Evolutionary conservation across 208 protist species (phyloP), one percentile per base, ranked within the genome.

Genomic region (Naegleria gruberi): DNA sequence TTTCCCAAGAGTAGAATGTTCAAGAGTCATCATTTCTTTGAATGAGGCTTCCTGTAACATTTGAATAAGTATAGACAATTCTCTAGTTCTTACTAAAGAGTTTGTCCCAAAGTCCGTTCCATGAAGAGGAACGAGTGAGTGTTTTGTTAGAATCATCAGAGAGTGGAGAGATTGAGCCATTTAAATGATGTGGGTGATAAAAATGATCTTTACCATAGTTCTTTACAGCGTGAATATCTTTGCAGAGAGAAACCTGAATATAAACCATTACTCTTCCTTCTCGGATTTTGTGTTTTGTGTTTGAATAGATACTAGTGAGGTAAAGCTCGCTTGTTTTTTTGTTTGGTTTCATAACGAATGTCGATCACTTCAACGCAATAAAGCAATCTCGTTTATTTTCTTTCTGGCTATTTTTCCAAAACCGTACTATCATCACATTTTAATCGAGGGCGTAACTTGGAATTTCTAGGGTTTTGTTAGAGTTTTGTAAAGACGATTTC

Each of bases 151-250:
- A n/a, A 26, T 77, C 30, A 37, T 77, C 30, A 37, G n/a, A 26
- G 0, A 37, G 34, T 30, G 65, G 10, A n/a, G 30, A 77, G 46
- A 17, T 51, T 4, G 12, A 51, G 26, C 30, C 65, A 77, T 37
- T 77, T 37, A 37, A 77, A 77, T 77, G 65, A n/a, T 77, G 65
- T 77, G 65, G 65, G 65, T 77, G 65, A 77, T 77, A 77, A 77
- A 37, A 77, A 8, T 37, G n/a, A 37, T 12, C 34, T 77, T 77
- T 77, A 77, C 65, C 65, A 77, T 77, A 37, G 34, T 6, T 77
- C 8, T 77, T 19, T 37, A 37, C 7, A n/a, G 19, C 6, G 30
- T 37, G n/a, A n/a, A 77, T 37, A 26, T 77, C 65, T 77, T 77
- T 77, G 6, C 26, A 7, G 26, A 77, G 34, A 77, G 30, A 12